Evolutionary conservation across 495 filamentous ascomycete genomes (phyloP), one percentile per base, ranked within the genome.

Genomic region (Rhypophila decipiens): DNA sequence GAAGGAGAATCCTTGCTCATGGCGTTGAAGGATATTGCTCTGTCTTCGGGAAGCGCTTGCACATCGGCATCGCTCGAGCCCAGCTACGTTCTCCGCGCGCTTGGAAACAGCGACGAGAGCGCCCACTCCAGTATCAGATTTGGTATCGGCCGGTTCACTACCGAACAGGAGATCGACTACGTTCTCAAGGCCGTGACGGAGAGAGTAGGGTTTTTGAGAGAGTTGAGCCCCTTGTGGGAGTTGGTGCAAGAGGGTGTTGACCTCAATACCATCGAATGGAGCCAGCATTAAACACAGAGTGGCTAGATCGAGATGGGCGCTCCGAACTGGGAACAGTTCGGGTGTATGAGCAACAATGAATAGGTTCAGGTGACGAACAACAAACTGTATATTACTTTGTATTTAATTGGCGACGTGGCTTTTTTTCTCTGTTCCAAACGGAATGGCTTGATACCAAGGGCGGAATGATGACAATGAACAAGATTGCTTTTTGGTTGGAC

Each of bases 121-220:
- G 93, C 93, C 22, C 93, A 98, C 70, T 95, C 88, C 65, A 95
- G 88, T 72, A 97, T 98, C 60, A 80, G 93, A 29, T 98, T 98
- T 53, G 93, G 93, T 38, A 98, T 98, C 62, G 93, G 93, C 9
- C 83, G 93, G 24, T 98, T 97, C 68, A 97, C 94, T 4, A 91
- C 91, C 0, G 91, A 96, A 60, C 73, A 73, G 27, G 93, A 98
- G 74, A 94, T 98, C 43, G 93, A 98, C 66, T 98, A 98, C 58
- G 93, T 98, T 22, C 70, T 98, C 44, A 95, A 96, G 72, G 93
- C 93, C 1, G 93, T 97, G 15, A 78, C 74, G 62, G 88, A 90
- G 55, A 79, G 93, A 36, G 93, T 98, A 29, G 81, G 78, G 13
- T 96, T 97, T 74, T 75, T 98, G 59, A 78, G 93, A 56, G 93